Percentiles rank a stretch among this genome's conserved stretches.
phyloP scores from a whole-genome alignment of 768 basidiomycete species.

The Rhodosporidiobolus odoratus region DNA sequence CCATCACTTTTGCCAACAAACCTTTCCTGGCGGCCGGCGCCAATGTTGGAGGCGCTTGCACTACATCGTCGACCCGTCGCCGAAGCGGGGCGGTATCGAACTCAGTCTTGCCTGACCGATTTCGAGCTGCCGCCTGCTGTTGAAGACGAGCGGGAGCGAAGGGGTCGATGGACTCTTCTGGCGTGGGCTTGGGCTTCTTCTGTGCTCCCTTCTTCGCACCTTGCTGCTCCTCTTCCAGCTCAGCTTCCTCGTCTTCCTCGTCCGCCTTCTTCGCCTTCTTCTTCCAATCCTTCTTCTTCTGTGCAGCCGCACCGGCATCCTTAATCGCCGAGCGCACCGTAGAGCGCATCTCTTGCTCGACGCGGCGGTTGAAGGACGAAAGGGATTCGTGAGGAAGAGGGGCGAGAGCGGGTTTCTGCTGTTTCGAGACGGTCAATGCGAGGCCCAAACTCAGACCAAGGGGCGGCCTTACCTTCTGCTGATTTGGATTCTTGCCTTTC shows the following conservation, averaged over 20 bases:
- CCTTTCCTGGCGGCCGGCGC: conserved; percentile 55
- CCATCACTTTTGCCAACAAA: conserved; percentile 41
- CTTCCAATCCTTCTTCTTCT: conserved; percentile 28
- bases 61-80: conserved; percentile 54
- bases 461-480: conserved; percentile 1
- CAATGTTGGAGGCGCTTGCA: conserved; percentile 62
- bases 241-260: conserved; percentile 7
- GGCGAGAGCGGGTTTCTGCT: conserved; percentile 4
- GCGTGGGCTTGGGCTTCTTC: conserved; percentile 23
- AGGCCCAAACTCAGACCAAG: no score
- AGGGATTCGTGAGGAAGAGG: conserved; percentile 37
- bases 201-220: neutral
- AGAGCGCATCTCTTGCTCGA: conserved; percentile 34
- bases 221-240: neutral
- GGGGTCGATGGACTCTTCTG: conserved; percentile 32
- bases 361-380: conserved; percentile 35
- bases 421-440: no score
- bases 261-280: conserved; percentile 6
- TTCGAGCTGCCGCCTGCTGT: neutral
- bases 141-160: conserved; percentile 12
- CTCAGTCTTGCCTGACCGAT: conserved; percentile 25
- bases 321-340: conserved; percentile 28
- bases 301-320: conserved; percentile 12
- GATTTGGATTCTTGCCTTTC: conserved; percentile 11
- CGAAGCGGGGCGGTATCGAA: conserved; percentile 10